phyloP scores from a whole-genome alignment of 176 grass and related monocot species.

The Tillandsia fasciculata region DNA sequence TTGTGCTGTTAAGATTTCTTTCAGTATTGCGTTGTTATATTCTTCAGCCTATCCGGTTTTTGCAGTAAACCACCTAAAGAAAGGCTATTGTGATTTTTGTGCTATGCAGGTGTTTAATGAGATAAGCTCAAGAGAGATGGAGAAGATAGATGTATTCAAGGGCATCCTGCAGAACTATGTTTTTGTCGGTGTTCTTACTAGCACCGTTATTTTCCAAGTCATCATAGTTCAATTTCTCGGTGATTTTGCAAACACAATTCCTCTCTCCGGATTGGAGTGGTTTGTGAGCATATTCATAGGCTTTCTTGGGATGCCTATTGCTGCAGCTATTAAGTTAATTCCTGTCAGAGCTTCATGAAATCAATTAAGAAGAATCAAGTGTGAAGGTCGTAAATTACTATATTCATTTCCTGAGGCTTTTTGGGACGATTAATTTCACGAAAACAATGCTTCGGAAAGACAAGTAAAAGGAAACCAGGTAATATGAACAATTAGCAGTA shows the following conservation, averaged over 20 bases:
- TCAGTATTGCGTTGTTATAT: too few species aligned
- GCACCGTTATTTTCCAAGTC: constrained; percentile 58
- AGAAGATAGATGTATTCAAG: constrained; percentile 63
- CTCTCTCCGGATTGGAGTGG: constrained; percentile 48
- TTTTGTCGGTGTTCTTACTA: constrained; percentile 49
- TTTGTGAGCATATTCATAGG: constrained; percentile 45
- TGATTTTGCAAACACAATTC: constrained; percentile 64
- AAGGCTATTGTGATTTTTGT: not conserved
- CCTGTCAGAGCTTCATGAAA: constrained; percentile 28
- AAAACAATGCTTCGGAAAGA: not conserved
- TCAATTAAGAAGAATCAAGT: not conserved
- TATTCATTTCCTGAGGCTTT: not conserved
- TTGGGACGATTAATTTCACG: constrained; percentile 1
- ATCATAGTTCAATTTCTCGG: constrained; percentile 86
- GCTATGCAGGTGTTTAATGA: constrained; percentile 68
- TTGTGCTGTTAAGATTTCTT: not conserved
- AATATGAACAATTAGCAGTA: not conserved
- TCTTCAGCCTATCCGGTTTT: not conserved
- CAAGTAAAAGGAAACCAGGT: not conserved
- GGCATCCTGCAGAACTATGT: constrained; percentile 55
- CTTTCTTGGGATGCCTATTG: constrained; percentile 76
- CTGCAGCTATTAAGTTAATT: constrained; percentile 64
- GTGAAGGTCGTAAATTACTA: not conserved
- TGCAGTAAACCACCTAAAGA: not conserved
- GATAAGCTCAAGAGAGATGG: constrained; percentile 82